Evolutionary conservation across 1,284 basidiomycete genomes (phyloP).

Genomic region (Ceratobasidium sp.): DNA sequence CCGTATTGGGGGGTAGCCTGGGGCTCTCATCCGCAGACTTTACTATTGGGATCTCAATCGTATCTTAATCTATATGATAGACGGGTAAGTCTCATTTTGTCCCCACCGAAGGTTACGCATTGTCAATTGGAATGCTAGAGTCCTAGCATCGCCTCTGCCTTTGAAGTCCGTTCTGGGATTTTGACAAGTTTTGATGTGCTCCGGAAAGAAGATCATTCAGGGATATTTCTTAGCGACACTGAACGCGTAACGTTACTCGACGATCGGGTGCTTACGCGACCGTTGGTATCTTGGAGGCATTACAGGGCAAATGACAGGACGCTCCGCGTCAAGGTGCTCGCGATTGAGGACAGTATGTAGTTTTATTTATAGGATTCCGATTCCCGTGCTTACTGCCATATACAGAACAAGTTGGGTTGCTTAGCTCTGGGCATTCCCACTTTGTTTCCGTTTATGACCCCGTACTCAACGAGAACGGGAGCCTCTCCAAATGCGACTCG

Average conservation of each 20-base stretch:
- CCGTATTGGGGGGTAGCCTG: constrained; percentile 32
- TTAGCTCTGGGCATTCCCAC: constrained; percentile 16
- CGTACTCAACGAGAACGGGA: background rate
- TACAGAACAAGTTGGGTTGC: constrained; percentile 26
- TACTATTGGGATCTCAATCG: constrained; percentile 17
- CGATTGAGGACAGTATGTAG: constrained; percentile 14
- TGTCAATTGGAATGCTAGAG: background rate
- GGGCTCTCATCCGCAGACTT: constrained; percentile 27
- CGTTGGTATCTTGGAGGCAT: constrained; percentile 34
- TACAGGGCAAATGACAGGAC: constrained; percentile 16
- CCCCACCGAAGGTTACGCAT: background rate
- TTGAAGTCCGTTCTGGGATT: background rate
- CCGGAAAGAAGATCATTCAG: background rate
- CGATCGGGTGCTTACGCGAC: constrained; percentile 25
- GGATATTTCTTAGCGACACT: constrained; percentile 24
- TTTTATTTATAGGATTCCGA: background rate
- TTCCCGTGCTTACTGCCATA: background rate
- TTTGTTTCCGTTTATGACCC: constrained; percentile 36
- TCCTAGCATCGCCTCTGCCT: constrained; percentile 5
- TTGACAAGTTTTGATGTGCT: constrained; percentile 32
- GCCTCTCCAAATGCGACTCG: constrained; percentile 7
- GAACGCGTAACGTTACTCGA: constrained; percentile 31
- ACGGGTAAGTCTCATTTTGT: background rate
- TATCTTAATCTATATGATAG: constrained; percentile 28
- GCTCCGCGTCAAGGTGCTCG: constrained; percentile 20